These are phyloP conservation scores for Myxozyma lipomycoides DNA, from an alignment of 805 yeast species.

Conservation along the genomic window DNA sequence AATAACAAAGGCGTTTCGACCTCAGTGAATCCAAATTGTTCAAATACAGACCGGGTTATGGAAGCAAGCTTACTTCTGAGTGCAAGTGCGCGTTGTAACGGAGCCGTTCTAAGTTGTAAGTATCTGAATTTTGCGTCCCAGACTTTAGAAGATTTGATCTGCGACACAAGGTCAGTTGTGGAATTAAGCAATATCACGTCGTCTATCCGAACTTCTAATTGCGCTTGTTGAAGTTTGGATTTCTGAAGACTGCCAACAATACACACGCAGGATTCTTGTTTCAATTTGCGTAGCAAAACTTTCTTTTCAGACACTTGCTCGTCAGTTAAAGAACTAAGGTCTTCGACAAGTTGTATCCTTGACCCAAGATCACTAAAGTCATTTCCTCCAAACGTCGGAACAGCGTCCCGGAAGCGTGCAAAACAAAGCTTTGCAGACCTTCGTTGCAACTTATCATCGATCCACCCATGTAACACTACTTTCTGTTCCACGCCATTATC, in stretches of 20 bases:
- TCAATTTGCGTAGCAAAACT: slow-evolving; percentile 7
- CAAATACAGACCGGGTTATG: slow-evolving; percentile 43
- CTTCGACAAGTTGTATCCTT: slow-evolving; percentile 20
- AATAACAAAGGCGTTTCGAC: slow-evolving; percentile 90
- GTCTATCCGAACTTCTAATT: slow-evolving; percentile 11
- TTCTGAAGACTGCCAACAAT: slow-evolving; percentile 13
- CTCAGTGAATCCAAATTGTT: slow-evolving; percentile 56
- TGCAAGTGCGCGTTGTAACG: slow-evolving; percentile 53
- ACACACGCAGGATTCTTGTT: slow-evolving; percentile 24
- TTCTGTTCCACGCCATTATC: slow-evolving; percentile 1
- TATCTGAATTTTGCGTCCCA: slow-evolving; percentile 80
- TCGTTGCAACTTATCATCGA: slow-evolving; percentile 67
- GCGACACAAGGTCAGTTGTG: slow-evolving; percentile 18
- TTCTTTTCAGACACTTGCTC: neutral
- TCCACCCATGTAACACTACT: slow-evolving; percentile 73
- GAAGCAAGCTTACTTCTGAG: slow-evolving; percentile 55
- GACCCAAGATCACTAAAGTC: neutral
- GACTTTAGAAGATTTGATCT: slow-evolving; percentile 38
- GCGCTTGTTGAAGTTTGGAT: slow-evolving; percentile 7
- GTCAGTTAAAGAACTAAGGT: neutral
- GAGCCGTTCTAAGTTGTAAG: slow-evolving; percentile 61
- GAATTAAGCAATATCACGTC: slow-evolving; percentile 9
- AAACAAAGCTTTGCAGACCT: slow-evolving; percentile 63
- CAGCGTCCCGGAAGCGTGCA: slow-evolving; percentile 67
- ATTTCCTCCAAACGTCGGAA: slow-evolving; percentile 32